Base-by-base conservation (phyloP, 495 filamentous ascomycete species). In the Aspergillus funiculosus region DNA sequence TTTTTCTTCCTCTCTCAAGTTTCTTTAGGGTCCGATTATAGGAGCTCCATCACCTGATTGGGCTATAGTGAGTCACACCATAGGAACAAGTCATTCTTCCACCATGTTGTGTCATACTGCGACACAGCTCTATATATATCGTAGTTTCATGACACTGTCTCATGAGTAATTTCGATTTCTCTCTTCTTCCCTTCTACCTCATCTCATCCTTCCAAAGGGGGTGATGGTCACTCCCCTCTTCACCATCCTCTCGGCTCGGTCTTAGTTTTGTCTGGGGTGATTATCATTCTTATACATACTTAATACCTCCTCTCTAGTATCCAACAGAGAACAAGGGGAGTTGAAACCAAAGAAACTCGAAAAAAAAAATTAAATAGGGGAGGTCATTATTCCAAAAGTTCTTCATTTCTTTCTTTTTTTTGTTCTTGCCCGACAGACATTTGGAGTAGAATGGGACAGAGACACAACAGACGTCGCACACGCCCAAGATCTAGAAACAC, bases 361-460 rank as follows among this genome's bases (percentile, higher is more conserved):
- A 41, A 46, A 52, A 48, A 39, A 13, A 46, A n/a, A n/a, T n/a
- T n/a, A n/a, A n/a, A n/a, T n/a, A n/a, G n/a, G n/a, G n/a, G n/a
- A n/a, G n/a, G n/a, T n/a, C n/a, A n/a, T n/a, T n/a, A 18, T 35
- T 19, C 10, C 14, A 50, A 54, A 50, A 50, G 20, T 22, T 43
- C n/a, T n/a, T n/a, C n/a, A n/a, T 35, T 29, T 25, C 25, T 46
- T 21, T 40, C 29, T 22, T 39, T 38, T 25, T 24, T 28, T 39
- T 27, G 14, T 43, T 41, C 13, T 14, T 41, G 19, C 28, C 28
- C 28, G n/a, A 30, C 29, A 34, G n/a, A n/a, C n/a, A n/a, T n/a
- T n/a, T n/a, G n/a, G n/a, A n/a, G n/a, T 43, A 67, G 62, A 46
- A 72, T 74, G 71, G 69, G 69, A 55, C 71, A 72, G 53, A 62